A percentile compares a stretch with the other conserved stretches of the same genome.
These are phyloP conservation scores for Stenocarpella maydis DNA, from an alignment of 2,329 filamentous ascomycete genomes.

Conservation along the genomic window DNA sequence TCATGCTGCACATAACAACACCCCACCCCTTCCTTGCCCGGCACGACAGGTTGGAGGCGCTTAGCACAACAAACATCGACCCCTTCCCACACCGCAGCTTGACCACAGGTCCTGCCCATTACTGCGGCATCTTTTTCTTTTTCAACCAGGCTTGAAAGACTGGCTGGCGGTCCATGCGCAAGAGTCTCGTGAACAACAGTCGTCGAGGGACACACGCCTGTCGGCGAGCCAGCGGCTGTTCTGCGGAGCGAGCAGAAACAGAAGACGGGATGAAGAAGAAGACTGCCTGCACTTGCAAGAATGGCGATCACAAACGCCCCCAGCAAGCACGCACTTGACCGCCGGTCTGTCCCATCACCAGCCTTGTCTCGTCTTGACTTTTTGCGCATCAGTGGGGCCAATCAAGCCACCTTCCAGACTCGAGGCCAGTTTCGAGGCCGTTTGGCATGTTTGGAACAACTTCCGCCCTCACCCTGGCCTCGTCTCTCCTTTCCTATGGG, in stretches of 20 bases:
- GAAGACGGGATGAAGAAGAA: slow-evolving; percentile 20
- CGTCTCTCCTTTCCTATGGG: neutral
- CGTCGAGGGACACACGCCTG: neutral
- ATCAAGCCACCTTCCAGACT: slow-evolving; percentile 13
- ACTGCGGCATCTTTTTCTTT: neutral
- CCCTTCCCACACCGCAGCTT: neutral
- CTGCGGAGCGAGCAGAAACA: slow-evolving; percentile 12
- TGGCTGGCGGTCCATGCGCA: neutral
- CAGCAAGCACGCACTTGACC: slow-evolving; percentile 22
- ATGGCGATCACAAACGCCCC: slow-evolving; percentile 27
- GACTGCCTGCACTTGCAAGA: slow-evolving; percentile 6
- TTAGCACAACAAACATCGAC: neutral
- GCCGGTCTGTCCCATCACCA: slow-evolving; percentile 20
- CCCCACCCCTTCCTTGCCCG: neutral
- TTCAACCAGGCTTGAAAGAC: neutral
- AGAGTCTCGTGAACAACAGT: neutral
- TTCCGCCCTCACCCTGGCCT: neutral
- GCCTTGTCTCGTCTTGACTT: slow-evolving; percentile 34
- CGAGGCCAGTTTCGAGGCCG: slow-evolving; percentile 26
- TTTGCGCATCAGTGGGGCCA: slow-evolving; percentile 27
- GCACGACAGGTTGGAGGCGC: neutral
- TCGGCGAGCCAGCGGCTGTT: neutral
- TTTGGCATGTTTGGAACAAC: slow-evolving; percentile 29
- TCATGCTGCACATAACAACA: slow-evolving; percentile 1
- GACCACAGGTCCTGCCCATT: neutral